Percentiles rank a stretch among this genome's conserved stretches.
These are phyloP conservation scores for Clonostachys solani DNA, from an alignment of 2,329 filamentous ascomycete genomes.

Conservation along the genomic window DNA sequence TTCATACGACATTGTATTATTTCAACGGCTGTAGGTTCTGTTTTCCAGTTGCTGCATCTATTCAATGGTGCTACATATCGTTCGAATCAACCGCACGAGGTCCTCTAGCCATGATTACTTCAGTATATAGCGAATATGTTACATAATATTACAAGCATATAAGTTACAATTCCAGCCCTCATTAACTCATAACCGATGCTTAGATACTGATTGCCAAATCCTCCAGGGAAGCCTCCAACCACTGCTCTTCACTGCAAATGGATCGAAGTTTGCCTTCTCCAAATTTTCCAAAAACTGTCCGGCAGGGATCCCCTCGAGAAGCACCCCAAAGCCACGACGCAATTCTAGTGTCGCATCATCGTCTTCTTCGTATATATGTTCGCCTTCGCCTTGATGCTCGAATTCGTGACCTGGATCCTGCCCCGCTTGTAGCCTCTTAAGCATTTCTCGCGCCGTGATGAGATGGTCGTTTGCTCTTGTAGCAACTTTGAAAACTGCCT, in stretches of 20 bases:
- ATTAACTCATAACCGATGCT: conserved; percentile 36
- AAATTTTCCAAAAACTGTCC: conserved; percentile 74
- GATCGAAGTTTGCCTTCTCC: conserved; percentile 80
- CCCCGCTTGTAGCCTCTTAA: conserved; percentile 72
- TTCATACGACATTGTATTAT: too few species aligned
- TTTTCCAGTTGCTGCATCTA: too few species aligned
- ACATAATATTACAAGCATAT: conserved; percentile 27
- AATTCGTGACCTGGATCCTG: conserved; percentile 79
- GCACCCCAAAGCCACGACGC: conserved; percentile 68
- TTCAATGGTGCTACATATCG: too few species aligned
- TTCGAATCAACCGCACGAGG: too few species aligned
- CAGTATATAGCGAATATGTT: neutral
- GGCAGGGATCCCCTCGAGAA: conserved; percentile 77
- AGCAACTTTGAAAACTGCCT: conserved; percentile 88
- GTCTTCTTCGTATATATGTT: conserved; percentile 43
- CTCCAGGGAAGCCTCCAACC: conserved; percentile 86
- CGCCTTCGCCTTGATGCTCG: conserved; percentile 78
- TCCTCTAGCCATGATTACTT: too few species aligned
- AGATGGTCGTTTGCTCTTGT: conserved; percentile 94
- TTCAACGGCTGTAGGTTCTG: too few species aligned
- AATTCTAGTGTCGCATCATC: conserved; percentile 34
- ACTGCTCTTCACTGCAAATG: conserved; percentile 58
- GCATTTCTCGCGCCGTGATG: conserved; percentile 89
- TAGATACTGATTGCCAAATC: conserved; percentile 49
- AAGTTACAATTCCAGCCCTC: neutral